Percentiles rank a stretch among this genome's conserved stretches.
phyloP scores from a whole-genome alignment of 805 yeast genomes.

The Wickerhamiella parazyma region DNA sequence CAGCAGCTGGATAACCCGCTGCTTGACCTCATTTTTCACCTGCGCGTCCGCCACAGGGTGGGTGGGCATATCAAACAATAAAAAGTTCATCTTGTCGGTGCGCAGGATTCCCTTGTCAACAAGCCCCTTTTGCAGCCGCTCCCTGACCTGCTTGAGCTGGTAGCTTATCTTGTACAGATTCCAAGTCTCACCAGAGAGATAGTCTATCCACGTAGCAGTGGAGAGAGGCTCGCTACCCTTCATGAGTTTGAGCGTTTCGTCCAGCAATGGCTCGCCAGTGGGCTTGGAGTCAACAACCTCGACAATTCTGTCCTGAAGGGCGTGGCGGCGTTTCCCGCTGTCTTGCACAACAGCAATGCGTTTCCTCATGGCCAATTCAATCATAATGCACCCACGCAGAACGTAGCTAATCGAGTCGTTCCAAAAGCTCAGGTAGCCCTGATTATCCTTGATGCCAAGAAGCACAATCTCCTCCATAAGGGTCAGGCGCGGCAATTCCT shows the following conservation, averaged over 20 bases:
- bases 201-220: constrained; percentile 85
- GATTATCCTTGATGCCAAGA: constrained; percentile 87
- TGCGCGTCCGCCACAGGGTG: constrained; percentile 85
- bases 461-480: constrained; percentile 92
- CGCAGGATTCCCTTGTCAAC: constrained; percentile 94
- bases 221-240: constrained; percentile 68
- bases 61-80: constrained; percentile 95
- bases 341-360: constrained; percentile 82
- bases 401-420: constrained; percentile 96
- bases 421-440: constrained; percentile 95
- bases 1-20: constrained; percentile 56
- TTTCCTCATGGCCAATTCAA: constrained; percentile 85
- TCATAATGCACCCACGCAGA: constrained; percentile 79
- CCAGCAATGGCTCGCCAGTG: constrained; percentile 90
- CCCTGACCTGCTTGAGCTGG: constrained; percentile 94
- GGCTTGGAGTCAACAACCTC: constrained; percentile 75
- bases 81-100: constrained; percentile 89
- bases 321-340: constrained; percentile 80
- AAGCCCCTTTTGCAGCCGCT: constrained; percentile 86
- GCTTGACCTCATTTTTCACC: constrained; percentile 68
- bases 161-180: constrained; percentile 85
- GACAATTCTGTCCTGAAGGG: constrained; percentile 71
- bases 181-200: constrained; percentile 92
- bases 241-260: constrained; percentile 86
- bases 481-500: constrained; percentile 60